A percentile compares a stretch with the other conserved stretches of the same genome.
phyloP scores from a whole-genome alignment of 768 basidiomycete genomes.

The Amanita rimosa region DNA sequence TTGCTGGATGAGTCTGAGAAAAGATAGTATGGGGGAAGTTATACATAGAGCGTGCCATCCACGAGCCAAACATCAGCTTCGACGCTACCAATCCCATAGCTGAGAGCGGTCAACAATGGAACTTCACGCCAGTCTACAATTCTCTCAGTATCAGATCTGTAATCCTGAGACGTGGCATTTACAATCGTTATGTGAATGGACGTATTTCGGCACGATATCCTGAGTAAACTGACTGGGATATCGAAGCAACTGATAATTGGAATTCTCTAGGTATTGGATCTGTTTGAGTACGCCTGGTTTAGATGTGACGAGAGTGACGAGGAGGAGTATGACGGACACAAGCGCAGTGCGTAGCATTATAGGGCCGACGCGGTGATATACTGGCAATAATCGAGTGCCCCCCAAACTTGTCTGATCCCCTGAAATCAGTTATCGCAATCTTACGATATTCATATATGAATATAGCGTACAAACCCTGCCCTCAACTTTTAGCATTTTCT shows the following conservation, averaged over 20 bases:
- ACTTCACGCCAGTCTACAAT: slow-evolving; percentile 39
- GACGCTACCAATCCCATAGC: slow-evolving; percentile 37
- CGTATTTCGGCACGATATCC: slow-evolving; percentile 31
- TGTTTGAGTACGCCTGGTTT: background rate
- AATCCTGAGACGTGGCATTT: slow-evolving; percentile 6
- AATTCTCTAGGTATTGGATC: slow-evolving; percentile 15
- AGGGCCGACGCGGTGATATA: no score
- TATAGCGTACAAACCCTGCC: no score
- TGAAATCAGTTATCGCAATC: no score
- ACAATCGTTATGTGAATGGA: slow-evolving; percentile 52
- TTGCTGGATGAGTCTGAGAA: background rate
- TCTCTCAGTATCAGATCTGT: background rate
- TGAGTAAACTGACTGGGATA: slow-evolving; percentile 40
- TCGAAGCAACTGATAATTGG: slow-evolving; percentile 25
- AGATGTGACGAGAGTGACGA: background rate
- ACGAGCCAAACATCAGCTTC: slow-evolving; percentile 43
- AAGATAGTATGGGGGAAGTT: slow-evolving; percentile 1
- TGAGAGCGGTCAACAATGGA: slow-evolving; percentile 35
- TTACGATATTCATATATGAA: no score
- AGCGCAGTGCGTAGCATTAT: background rate
- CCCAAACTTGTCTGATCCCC: no score
- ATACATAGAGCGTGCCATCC: slow-evolving; percentile 30
- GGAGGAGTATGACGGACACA: background rate
- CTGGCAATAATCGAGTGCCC: no score
- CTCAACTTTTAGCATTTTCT: no score